Evolutionary conservation across 305 asterid species (phyloP).

Genomic region (Fraxinus velutina): DNA sequence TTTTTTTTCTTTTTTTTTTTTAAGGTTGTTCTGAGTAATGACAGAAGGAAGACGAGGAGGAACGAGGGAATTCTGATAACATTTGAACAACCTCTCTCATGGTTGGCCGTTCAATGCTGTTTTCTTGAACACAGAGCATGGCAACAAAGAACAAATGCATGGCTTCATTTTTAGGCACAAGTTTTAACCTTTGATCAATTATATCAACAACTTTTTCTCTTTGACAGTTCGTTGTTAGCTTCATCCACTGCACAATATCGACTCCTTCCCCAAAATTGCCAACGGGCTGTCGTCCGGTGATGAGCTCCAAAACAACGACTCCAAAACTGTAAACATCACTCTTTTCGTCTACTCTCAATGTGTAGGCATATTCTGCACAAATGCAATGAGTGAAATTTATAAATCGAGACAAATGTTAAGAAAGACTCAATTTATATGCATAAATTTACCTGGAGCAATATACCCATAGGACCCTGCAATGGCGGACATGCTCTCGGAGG

Average conservation of each 20-base stretch:
- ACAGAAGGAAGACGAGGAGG: conserved; percentile 39
- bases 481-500: conserved; percentile 94
- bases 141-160: conserved; percentile 77
- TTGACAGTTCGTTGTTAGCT: conserved; percentile 50
- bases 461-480: conserved; percentile 94
- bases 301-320: conserved; percentile 72
- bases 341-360: conserved; percentile 80
- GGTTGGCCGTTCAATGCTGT: conserved; percentile 78
- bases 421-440: neutral
- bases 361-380: conserved; percentile 82
- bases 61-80: conserved; percentile 73
- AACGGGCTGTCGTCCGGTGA: conserved; percentile 80
- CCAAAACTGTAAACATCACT: conserved; percentile 94
- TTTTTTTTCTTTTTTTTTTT: too few species aligned
- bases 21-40: neutral
- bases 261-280: conserved; percentile 91
- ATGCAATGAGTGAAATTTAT: neutral
- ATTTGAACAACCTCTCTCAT: conserved; percentile 32
- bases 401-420: neutral
- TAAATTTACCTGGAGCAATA: conserved; percentile 82
- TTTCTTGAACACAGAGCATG: conserved; percentile 79
- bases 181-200: conserved; percentile 57
- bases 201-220: conserved; percentile 53
- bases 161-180: conserved; percentile 69
- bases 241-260: conserved; percentile 88